These are phyloP conservation scores for Taphrina sp. DNA, from an alignment of 1,139 yeast species.

Conservation along the genomic window DNA sequence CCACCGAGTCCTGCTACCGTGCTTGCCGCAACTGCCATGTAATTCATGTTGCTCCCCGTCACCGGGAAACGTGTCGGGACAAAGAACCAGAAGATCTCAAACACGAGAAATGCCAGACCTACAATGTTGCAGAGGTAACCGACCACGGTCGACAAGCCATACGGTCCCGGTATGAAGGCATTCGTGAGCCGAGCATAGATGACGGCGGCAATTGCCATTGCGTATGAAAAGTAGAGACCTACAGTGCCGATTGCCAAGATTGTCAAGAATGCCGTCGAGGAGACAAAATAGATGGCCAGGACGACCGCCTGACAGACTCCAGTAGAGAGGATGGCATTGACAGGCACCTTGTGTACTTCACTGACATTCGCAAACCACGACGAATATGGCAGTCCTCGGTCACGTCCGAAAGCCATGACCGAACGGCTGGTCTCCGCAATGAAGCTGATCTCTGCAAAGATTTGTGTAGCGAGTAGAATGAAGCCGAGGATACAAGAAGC, in stretches of 20 bases:
- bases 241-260: conserved; percentile 85
- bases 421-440: conserved; percentile 81
- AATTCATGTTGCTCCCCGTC: conserved; percentile 65
- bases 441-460: conserved; percentile 72
- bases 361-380: conserved; percentile 66
- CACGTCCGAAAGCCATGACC: conserved; percentile 79
- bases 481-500: conserved; percentile 67
- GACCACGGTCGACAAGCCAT: conserved; percentile 58
- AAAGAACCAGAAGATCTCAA: conserved; percentile 62
- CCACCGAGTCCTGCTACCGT: conserved; percentile 38
- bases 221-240: conserved; percentile 71
- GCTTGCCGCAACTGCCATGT: conserved; percentile 57
- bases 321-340: conserved; percentile 68
- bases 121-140: conserved; percentile 59
- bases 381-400: conserved; percentile 71
- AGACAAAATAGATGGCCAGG: conserved; percentile 61
- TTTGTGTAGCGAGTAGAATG: conserved; percentile 65
- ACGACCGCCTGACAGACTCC: conserved; percentile 61
- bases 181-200: conserved; percentile 59
- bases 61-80: conserved; percentile 73
- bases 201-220: conserved; percentile 67
- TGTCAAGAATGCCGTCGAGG: conserved; percentile 76
- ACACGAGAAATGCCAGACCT: conserved; percentile 60
- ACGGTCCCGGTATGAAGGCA: conserved; percentile 65
- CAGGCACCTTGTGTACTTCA: conserved; percentile 61